These are phyloP conservation scores for Funneliformis mosseae DNA, from an alignment of 192 early-diverging fungal species.

Conservation along the genomic window DNA sequence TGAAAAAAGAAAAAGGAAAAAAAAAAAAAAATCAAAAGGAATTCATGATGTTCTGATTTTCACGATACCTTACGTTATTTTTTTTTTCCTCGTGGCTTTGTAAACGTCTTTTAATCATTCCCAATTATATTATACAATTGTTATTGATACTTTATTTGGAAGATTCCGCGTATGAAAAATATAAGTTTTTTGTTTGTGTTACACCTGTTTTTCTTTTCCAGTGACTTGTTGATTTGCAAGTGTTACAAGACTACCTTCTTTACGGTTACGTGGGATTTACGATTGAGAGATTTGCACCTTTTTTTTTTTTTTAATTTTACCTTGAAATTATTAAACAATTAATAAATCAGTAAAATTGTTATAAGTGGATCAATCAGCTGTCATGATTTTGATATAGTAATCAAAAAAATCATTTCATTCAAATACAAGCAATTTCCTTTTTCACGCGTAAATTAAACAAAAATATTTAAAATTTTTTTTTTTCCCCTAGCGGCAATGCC, in stretches of 20 bases:
- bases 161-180: background rate
- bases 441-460: background rate
- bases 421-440: no score
- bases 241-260: background rate
- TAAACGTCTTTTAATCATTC: background rate
- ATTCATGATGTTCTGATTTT: background rate
- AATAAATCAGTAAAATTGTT: background rate
- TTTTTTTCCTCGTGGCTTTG: background rate
- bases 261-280: background rate
- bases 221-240: background rate
- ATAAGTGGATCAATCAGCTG: background rate
- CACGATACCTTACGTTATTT: background rate
- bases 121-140: background rate
- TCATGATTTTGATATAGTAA: background rate
- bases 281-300: background rate
- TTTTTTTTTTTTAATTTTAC: no score
- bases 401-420: no score
- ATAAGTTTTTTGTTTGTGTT: no score
- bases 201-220: background rate
- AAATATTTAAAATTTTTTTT: background rate
- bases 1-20: background rate
- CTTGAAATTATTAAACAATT: background rate
- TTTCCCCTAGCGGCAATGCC: background rate
- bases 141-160: background rate
- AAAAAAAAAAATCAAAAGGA: background rate